A percentile compares a stretch with the other conserved stretches of the same genome.
These are phyloP conservation scores for Pseudocercospora musae DNA, from an alignment of 2,329 filamentous ascomycete species.

Conservation along the genomic window DNA sequence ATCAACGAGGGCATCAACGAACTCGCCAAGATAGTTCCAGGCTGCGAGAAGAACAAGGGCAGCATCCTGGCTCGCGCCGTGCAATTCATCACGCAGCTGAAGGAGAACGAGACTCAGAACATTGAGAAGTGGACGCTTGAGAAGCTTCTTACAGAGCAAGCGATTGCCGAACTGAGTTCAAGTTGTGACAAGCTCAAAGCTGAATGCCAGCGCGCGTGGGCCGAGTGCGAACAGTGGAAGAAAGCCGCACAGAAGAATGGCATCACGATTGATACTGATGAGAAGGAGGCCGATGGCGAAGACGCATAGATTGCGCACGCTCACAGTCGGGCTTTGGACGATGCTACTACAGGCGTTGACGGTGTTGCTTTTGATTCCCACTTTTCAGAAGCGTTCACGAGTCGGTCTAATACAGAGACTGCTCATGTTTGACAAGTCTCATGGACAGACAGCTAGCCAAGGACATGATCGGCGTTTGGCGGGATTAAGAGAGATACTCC, in stretches of 20 bases:
- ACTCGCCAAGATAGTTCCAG: slow-evolving; percentile 93
- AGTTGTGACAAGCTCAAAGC: slow-evolving; percentile 84
- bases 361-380: not conserved
- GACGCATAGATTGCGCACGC: slow-evolving; percentile 5
- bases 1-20: slow-evolving; percentile 99
- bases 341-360: not conserved
- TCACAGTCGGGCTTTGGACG: not conserved
- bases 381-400: not conserved
- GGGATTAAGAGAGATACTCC: slow-evolving; percentile 13
- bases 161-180: slow-evolving; percentile 79
- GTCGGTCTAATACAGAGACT: not conserved
- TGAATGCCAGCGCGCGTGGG: slow-evolving; percentile 73
- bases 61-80: slow-evolving; percentile 92
- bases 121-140: slow-evolving; percentile 92
- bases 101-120: slow-evolving; percentile 90
- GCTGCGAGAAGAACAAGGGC: slow-evolving; percentile 98
- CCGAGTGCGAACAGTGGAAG: slow-evolving; percentile 77
- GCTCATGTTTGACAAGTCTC: not conserved
- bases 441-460: not conserved
- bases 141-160: slow-evolving; percentile 85
- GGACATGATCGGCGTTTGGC: slow-evolving; percentile 13
- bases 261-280: slow-evolving; percentile 25
- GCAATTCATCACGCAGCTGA: slow-evolving; percentile 89
- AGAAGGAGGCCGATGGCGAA: slow-evolving; percentile 19
- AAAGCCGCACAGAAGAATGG: slow-evolving; percentile 43